Evolutionary conservation across 352 stramenopile genomes (phyloP).

Genomic region (Elongisporangium undulatum): DNA sequence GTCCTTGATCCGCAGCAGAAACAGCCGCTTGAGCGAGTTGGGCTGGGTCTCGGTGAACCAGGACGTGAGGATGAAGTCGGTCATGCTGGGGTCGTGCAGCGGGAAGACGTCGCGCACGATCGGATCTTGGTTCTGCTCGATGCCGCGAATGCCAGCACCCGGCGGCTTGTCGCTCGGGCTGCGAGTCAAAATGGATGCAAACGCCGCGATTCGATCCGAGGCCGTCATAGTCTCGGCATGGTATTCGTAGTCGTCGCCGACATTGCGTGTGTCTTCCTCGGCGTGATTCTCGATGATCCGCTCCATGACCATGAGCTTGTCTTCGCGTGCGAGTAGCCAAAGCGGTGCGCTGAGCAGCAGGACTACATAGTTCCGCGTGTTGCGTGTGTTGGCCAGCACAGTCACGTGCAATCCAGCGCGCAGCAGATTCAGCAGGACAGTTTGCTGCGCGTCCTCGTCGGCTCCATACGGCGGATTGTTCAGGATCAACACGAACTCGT

Average conservation of each 20-base stretch:
- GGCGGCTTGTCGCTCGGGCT: constrained; percentile 36
- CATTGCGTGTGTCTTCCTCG: constrained; percentile 36
- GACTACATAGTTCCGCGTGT: constrained; percentile 34
- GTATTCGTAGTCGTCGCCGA: constrained; percentile 53
- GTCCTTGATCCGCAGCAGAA: constrained; percentile 53
- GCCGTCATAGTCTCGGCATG: constrained; percentile 53
- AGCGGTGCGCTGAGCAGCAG: constrained; percentile 52
- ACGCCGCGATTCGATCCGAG: constrained; percentile 39
- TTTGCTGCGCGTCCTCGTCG: constrained; percentile 27
- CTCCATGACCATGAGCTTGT: constrained; percentile 64
- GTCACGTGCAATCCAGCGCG: constrained; percentile 44
- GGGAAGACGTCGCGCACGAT: constrained; percentile 55
- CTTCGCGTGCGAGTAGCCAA: constrained; percentile 50
- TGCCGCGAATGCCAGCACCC: constrained; percentile 35
- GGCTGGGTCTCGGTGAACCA: constrained; percentile 42
- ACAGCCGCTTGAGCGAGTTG: constrained; percentile 28
- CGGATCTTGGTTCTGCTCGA: constrained; percentile 45
- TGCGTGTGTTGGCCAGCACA: constrained; percentile 49
- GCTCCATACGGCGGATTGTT: constrained; percentile 28
- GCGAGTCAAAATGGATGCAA: constrained; percentile 50
- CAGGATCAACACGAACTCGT: constrained; percentile 53
- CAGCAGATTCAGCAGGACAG: constrained; percentile 32
- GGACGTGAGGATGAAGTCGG: constrained; percentile 53
- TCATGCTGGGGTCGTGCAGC: constrained; percentile 56
- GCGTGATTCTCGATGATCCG: constrained; percentile 54